Percentiles rank a stretch among this genome's conserved stretches.
Evolutionary conservation across 495 filamentous ascomycete genomes (phyloP).

Genomic region (Penicillium angulare): DNA sequence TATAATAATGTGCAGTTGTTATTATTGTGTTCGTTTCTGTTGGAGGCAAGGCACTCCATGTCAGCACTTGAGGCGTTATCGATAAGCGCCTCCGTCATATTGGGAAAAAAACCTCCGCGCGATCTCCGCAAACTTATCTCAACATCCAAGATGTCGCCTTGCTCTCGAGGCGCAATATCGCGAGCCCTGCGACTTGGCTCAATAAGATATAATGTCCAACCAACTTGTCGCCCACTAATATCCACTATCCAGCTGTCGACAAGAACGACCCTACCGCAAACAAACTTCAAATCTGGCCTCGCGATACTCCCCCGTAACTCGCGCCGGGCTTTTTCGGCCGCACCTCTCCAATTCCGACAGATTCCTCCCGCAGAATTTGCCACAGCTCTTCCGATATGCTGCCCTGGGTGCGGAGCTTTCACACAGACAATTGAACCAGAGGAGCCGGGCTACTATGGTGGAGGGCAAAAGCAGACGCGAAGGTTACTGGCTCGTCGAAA

Average conservation of each 20-base stretch:
- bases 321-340: slow-evolving; percentile 24
- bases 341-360: not conserved
- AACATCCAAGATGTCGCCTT: slow-evolving; percentile 31
- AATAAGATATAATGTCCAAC: not conserved
- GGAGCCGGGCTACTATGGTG: slow-evolving; percentile 74
- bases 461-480: slow-evolving; percentile 47
- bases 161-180: slow-evolving; percentile 26
- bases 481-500: slow-evolving; percentile 38
- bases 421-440: slow-evolving; percentile 67
- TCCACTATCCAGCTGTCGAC: not conserved
- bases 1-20: no score
- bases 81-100: no score
- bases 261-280: not conserved
- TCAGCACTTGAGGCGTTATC: no score
- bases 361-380: slow-evolving; percentile 4
- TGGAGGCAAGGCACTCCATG: no score
- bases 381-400: slow-evolving; percentile 45
- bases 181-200: slow-evolving; percentile 11
- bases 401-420: slow-evolving; percentile 86
- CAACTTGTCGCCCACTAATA: not conserved
- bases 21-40: no score
- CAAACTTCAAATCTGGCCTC: not conserved
- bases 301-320: not conserved
- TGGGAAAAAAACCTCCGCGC: slow-evolving; percentile 23
- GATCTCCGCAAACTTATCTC: slow-evolving; percentile 14